Base-by-base conservation (phyloP, 2,329 filamentous ascomycete species). In the Aspergillus ochraceoroseus region DNA sequence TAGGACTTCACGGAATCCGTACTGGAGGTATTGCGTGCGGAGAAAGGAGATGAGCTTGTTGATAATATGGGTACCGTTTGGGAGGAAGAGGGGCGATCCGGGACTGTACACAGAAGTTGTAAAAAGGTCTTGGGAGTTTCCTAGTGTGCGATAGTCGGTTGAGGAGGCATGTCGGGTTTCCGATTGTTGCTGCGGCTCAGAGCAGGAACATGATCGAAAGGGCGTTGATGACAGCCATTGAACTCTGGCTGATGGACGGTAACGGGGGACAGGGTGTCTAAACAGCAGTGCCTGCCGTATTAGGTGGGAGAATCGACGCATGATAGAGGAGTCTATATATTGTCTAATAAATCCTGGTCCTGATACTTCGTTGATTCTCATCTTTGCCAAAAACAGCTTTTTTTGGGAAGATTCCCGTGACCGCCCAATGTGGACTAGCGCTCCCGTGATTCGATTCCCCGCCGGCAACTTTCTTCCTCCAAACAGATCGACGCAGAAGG, bases 1-100 rank as follows among this genome's bases (percentile, higher is more conserved):
- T 53, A 94, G 81, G 49, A 94, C 87, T 62, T 94, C 87, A 51
- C 88, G 76, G 61, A 90, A 94, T 44, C 87, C 87, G 65, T 90
- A 92, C 49, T 81, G 77, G 17, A 83, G 77, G 58, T 94, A 94
- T 59, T 94, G 87, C 44, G 82, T 81, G 48, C 87, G 83, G 41
- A 94, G 73, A 58, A 92, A 94, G 29, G 82, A 75, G 44, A 87
- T 79, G 14, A 94, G 77, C 39, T 86, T 83, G 59, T 92, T 89
- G 70, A 94, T 88, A 53, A 94, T 78, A 42, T 81, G 80, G 0
- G 87, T 76, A 49, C 88, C 88, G 58, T 87, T 83, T 14, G 87
- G 87, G 4, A 89, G 75, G 56, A 94, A 87, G 7, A 94, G 80
- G 2, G 87, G 87, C 11, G 87, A 92, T 1, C 87, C 87, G 2